Evolutionary conservation across 169 alveolate species (phyloP), one percentile per base, ranked within the genome.

Genomic region (Eimeria acervulina): DNA sequence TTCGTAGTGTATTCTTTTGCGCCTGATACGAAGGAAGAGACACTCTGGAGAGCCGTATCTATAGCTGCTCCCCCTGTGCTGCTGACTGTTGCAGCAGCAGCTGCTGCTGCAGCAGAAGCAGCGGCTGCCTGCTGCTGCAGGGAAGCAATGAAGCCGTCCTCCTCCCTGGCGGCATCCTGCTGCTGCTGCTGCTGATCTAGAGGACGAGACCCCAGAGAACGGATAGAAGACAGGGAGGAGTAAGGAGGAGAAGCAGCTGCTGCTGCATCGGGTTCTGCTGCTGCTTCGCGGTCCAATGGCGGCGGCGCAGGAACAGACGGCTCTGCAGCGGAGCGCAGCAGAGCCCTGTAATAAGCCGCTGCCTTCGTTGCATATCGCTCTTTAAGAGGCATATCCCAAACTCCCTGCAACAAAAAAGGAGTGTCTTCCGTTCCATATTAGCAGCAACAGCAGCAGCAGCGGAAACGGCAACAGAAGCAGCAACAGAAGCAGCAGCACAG

Each of bases 361-460:
- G 97, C 97, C 94, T 95, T 95, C 59, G 97, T 95, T 19, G 84
- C 68, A 42, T 95, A 95, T 38, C 89, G 40, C 72, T 95, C 95
- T 61, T 90, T 95, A 42, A 81, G 51, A n/a, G 97, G 94, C 93
- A 89, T 40, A 28, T 76, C 81, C 76, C 92, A 76, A n/a, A 95
- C 90, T 36, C 96, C 96, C 96, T 95, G 89, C 36, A 81, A 52
- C n/a, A 36, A 31, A 61, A 3, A 72, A 6, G 40, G 15, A 28
- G 40, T 7, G 15, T 26, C 5, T 28, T 28, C 76, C 5, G 15
- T 28, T n/a, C n/a, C n/a, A n/a, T 8, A 66, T 5, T 7, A 47
- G 12, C 55, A 47, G 55, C 5, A 47, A 12, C 55, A 47, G 55
- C 55, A 47, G 12, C 55, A 47, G n/a, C 5, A 55, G 15, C 66